These are phyloP conservation scores for Fusarium armeniacum DNA, from an alignment of 2,329 filamentous ascomycete species.

Conservation along the genomic window DNA sequence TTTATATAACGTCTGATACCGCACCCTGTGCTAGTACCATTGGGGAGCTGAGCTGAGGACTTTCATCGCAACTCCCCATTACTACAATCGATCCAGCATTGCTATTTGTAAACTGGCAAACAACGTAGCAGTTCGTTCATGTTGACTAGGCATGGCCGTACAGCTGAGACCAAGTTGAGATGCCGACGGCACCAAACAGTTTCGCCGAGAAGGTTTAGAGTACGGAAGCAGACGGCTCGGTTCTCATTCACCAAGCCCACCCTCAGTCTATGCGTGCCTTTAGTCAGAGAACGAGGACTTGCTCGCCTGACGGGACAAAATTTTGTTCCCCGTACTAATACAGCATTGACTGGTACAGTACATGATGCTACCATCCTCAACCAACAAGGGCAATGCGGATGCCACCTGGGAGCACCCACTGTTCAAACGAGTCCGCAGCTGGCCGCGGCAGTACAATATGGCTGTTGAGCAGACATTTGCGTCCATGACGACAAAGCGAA, in stretches of 20 bases:
- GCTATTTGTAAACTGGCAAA: not conserved
- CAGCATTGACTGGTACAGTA: constrained; percentile 26
- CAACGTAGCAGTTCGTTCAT: not conserved
- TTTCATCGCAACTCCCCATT: not conserved
- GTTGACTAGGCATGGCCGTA: not conserved
- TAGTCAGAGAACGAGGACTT: constrained; percentile 11
- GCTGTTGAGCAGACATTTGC: constrained; percentile 35
- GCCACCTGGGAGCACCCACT: constrained; percentile 30
- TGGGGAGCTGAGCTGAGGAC: not conserved
- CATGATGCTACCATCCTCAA: constrained; percentile 25
- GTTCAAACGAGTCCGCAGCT: constrained; percentile 22
- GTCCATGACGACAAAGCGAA: constrained; percentile 29
- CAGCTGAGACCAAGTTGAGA: constrained; percentile 6
- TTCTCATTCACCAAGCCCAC: constrained; percentile 9
- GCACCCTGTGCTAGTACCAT: not conserved
- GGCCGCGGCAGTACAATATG: constrained; percentile 35
- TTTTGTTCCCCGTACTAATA: constrained; percentile 28
- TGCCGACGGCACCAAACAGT: constrained; percentile 18
- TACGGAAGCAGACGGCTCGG: not conserved
- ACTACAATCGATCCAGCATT: not conserved
- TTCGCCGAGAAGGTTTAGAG: not conserved
- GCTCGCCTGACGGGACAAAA: constrained; percentile 18
- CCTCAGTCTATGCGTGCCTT: constrained; percentile 14
- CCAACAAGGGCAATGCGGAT: constrained; percentile 32
- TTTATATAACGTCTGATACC: not conserved